Conservation (phyloP, 164 flowering plant genomes). For the Stephania cephalantha region DNA sequence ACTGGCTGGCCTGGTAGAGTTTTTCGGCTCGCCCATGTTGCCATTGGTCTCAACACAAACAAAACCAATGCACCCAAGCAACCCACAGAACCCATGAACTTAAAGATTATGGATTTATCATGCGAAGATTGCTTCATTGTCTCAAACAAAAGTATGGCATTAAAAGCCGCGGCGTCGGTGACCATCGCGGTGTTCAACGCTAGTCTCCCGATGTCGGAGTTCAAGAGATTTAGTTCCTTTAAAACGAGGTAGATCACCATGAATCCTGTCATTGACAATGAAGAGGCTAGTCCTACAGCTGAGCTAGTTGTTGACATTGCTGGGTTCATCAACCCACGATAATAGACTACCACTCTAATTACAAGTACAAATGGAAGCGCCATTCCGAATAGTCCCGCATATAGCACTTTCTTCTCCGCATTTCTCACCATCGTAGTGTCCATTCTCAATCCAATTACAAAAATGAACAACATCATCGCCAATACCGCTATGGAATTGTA, state of each 20-base stretch:
- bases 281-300: background rate
- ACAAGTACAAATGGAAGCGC: constrained; percentile 8
- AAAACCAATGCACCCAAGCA: background rate
- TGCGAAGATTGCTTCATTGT: background rate
- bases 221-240: constrained; percentile 20
- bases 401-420: background rate
- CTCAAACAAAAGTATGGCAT: background rate
- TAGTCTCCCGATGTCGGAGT: constrained; percentile 24
- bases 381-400: background rate
- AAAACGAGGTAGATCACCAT: constrained; percentile 9
- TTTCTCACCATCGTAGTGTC: constrained; percentile 3
- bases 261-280: background rate
- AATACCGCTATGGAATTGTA: background rate
- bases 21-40: constrained; percentile 30
- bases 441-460: constrained; percentile 18
- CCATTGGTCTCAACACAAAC: constrained; percentile 17
- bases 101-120: background rate
- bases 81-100: background rate
- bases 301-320: background rate
- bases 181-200: constrained; percentile 7
- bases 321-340: background rate
- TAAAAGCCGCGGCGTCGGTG: background rate
- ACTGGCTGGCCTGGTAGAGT: constrained; percentile 54
- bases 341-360: background rate
- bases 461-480: constrained; percentile 5